Base-by-base conservation (phyloP, 768 basidiomycete genomes). In the Phylloporus sp. region DNA sequence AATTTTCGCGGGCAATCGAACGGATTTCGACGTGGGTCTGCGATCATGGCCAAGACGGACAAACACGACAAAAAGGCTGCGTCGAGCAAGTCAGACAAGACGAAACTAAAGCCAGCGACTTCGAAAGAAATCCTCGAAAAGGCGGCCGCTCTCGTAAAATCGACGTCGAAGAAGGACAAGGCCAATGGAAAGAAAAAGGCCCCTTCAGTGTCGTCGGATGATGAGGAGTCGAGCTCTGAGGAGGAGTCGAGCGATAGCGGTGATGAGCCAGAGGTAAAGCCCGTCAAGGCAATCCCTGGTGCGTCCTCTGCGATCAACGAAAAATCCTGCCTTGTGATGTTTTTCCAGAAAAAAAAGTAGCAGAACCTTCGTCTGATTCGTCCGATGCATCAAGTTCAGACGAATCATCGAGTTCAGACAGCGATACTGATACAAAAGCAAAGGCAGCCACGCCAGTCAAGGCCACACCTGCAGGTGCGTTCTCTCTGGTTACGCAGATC, bases 81-180 rank as follows among this genome's bases (percentile, higher is more conserved):
- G 9, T 27, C 26, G 26, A 27, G 11, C 9, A 27, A 27, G 26
- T 2, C 11, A 6, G 26, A 27, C 11, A 8, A 2, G 26, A 7
- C 11, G 9, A 27, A 27, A 27, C 9, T 9, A 27, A 27, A 27
- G 26, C 26, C 11, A 6, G 26, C 26, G 6, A 11, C 26, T 9
- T 27, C 26, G 11, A 27, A 27, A 27, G 26, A 27, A 3, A 27
- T 27, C 11, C 26, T 27, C 26, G 26, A 8, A 2, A 27, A 27
- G 26, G 26, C 26, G 9, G 26, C 26, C 26, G 26, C 26, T 11
- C 26, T 27, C 26, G 26, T 28, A 43, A 58, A 68, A 52, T 71
- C 70, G 53, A 57, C 59, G n/a, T n/a, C 38, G 38, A 69, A 71
- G 54, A 69, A 69, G 56, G 48, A 56, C n/a, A 53, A 54, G n/a